These are phyloP conservation scores for Apiospora marii DNA, from an alignment of 2,329 filamentous ascomycete genomes.

Conservation along the genomic window DNA sequence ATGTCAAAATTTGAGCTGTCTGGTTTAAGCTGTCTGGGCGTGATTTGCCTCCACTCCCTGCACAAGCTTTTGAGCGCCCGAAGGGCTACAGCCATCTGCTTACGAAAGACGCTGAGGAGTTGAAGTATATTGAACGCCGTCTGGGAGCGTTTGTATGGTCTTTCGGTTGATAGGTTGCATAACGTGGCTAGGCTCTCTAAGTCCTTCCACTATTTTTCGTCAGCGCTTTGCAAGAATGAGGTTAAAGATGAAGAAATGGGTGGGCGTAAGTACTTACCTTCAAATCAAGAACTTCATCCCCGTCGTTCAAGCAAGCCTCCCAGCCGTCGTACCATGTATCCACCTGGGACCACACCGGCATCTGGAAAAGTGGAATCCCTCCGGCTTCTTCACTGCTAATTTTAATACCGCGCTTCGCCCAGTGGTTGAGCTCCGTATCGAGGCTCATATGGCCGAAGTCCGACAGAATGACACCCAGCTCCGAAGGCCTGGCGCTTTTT, in stretches of 20 bases:
- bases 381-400: background rate
- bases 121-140: background rate
- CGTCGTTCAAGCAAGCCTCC: background rate
- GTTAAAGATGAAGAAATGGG: background rate
- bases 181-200: background rate
- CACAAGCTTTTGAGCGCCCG: background rate
- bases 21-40: background rate
- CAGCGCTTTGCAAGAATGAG: background rate
- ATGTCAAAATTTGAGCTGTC: background rate
- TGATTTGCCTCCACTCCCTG: background rate
- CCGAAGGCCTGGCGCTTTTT: background rate
- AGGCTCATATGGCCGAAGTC: background rate
- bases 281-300: background rate
- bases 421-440: background rate
- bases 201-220: background rate
- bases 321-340: background rate
- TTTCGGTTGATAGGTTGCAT: too few relatives aligned
- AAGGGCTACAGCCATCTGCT: background rate
- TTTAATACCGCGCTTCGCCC: background rate
- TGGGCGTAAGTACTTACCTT: background rate
- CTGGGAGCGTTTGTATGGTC: background rate
- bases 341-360: background rate
- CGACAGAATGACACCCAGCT: background rate
- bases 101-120: background rate
- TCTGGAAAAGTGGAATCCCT: background rate